Evolutionary conservation across 805 yeast genomes (phyloP).

Genomic region (Metschnikowia dekortorum): DNA sequence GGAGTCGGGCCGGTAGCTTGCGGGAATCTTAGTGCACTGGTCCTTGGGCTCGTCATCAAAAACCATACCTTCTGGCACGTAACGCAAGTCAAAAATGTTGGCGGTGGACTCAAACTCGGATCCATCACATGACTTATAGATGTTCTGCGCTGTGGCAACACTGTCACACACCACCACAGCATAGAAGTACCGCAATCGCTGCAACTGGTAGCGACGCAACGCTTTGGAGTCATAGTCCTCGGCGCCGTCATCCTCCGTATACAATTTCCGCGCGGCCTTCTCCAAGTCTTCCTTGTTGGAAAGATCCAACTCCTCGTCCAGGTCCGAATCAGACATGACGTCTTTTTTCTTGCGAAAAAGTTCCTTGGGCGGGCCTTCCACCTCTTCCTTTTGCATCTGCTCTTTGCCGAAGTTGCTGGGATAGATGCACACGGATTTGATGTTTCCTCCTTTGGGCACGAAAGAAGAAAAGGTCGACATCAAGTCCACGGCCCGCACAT

Average conservation of each 20-base stretch:
- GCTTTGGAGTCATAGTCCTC: slow-evolving; percentile 81
- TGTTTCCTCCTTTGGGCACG: slow-evolving; percentile 69
- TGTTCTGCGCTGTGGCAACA: slow-evolving; percentile 61
- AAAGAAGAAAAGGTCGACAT: slow-evolving; percentile 87
- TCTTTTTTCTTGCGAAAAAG: slow-evolving; percentile 47
- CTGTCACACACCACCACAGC: slow-evolving; percentile 86
- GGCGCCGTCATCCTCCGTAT: slow-evolving; percentile 77
- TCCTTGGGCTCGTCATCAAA: slow-evolving; percentile 80
- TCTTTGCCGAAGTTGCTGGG: slow-evolving; percentile 94
- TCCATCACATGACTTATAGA: slow-evolving; percentile 88
- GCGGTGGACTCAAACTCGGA: slow-evolving; percentile 95
- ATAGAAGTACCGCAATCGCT: slow-evolving; percentile 86
- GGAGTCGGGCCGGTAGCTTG: slow-evolving; percentile 68
- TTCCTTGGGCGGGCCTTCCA: slow-evolving; percentile 90
- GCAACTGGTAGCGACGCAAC: slow-evolving; percentile 85
- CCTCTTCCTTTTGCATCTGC: slow-evolving; percentile 82
- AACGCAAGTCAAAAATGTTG: slow-evolving; percentile 86
- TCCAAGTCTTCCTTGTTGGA: slow-evolving; percentile 48
- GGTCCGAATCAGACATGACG: slow-evolving; percentile 28
- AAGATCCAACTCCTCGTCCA: slow-evolving; percentile 38
- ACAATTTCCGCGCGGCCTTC: slow-evolving; percentile 62
- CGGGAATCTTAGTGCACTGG: slow-evolving; percentile 64
- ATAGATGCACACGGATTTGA: slow-evolving; percentile 64
- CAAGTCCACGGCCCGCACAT: slow-evolving; percentile 79
- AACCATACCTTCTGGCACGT: slow-evolving; percentile 88